Conservation (phyloP, 2,329 filamentous ascomycete genomes). For the Xylariaceae sp. region DNA sequence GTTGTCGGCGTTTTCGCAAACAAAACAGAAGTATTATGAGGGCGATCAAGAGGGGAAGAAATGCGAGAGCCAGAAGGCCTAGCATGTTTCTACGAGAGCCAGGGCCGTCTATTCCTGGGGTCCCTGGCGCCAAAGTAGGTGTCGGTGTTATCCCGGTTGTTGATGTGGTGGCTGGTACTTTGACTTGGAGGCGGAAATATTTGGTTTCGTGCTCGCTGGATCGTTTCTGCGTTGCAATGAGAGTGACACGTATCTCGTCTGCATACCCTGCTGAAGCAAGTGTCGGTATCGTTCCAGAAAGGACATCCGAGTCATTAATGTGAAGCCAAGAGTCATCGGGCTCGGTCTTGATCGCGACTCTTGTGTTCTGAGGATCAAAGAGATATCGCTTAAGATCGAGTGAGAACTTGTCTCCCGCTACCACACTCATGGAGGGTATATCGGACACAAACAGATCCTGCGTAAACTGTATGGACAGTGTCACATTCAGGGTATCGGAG, state of each 20-base stretch:
- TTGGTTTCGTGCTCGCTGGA: slow-evolving; percentile 25
- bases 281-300: slow-evolving; percentile 28
- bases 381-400: slow-evolving; percentile 32
- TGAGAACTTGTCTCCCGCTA: slow-evolving; percentile 27
- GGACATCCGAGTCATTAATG: slow-evolving; percentile 26
- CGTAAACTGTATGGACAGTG: slow-evolving; percentile 38
- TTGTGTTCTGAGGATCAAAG: slow-evolving; percentile 23
- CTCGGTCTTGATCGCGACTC: slow-evolving; percentile 23
- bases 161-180: slow-evolving; percentile 7
- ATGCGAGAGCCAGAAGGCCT: slow-evolving; percentile 29
- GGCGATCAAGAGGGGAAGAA: slow-evolving; percentile 20
- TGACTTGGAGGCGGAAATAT: slow-evolving; percentile 22
- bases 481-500: slow-evolving; percentile 57
- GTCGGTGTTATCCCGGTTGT: background rate
- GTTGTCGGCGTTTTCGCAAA: slow-evolving; percentile 23
- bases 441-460: slow-evolving; percentile 27
- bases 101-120: slow-evolving; percentile 6
- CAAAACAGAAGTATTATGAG: slow-evolving; percentile 24
- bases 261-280: slow-evolving; percentile 4
- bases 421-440: slow-evolving; percentile 29
- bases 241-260: slow-evolving; percentile 14
- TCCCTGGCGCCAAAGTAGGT: slow-evolving; percentile 6
- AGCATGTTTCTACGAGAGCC: slow-evolving; percentile 23
- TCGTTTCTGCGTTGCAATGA: slow-evolving; percentile 24
- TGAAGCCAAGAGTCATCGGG: slow-evolving; percentile 31